Evolutionary conservation across 305 asterid genomes (phyloP), one percentile per base, ranked within the genome.

Genomic region (Ajuga reptans): DNA sequence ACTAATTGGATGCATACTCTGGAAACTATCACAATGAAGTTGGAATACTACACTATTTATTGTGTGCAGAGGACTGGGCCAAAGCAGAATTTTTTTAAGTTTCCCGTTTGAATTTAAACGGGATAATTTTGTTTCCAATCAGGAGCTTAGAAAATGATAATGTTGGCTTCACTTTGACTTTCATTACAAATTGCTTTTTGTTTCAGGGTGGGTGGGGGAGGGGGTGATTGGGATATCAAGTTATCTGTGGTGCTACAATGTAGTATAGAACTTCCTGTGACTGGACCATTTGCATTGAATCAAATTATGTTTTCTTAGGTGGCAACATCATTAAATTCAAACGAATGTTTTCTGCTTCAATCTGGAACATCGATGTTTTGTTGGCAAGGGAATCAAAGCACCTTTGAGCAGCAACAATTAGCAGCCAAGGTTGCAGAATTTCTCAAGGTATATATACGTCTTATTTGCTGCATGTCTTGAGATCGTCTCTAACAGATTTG

Each of bases 351-450:
- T 82, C 85, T 90, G 74, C 92, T 89, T 64, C 97, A 90, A 86
- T 76, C 91, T 74, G 95, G 90, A 64, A 79, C 96, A 24, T 77
- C 97, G 39, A 53, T 82, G 69, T 89, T 89, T 83, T 79, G 79
- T 72, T 93, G 99, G 99, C 86, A 82, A 52, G 99, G 99, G 54
- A 86, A 74, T 77, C 91, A 87, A 75, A 89, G 97, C 78, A 77
- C 88, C 59, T 78, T 77, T 33, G 97, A 90, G 81, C 96, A 93
- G 88, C 96, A 93, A 74, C 91, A 89, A 66, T 78, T 90, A 74
- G 89, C 85, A 9, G 82, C 86, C 75, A 87, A 78, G 70, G 80
- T 87, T 79, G 95, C 96, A 3, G 98, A 93, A 64, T 84, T 84
- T 86, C 82, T 93, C 72, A 93, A 89, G 94, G 97, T 87, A 74